These are phyloP conservation scores for Penicillium sp. DNA, from an alignment of 2,329 filamentous ascomycete species.

Conservation along the genomic window DNA sequence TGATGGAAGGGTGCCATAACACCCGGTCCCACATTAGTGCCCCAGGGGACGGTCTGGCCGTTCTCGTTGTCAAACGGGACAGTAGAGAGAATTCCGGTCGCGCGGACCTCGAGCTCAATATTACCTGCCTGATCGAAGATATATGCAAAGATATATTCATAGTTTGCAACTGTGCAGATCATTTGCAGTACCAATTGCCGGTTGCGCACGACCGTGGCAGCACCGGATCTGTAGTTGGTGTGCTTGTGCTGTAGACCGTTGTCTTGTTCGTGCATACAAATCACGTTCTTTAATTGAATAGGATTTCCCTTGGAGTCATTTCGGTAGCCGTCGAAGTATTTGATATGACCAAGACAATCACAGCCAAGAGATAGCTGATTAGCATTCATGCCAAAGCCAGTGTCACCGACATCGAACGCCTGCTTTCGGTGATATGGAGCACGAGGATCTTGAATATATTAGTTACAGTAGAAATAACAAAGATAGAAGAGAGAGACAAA, in stretches of 20 bases:
- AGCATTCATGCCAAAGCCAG: conserved; percentile 67
- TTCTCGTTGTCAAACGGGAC: conserved; percentile 66
- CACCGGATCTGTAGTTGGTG: conserved; percentile 70
- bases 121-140: conserved; percentile 73
- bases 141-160: conserved; percentile 74
- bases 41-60: conserved; percentile 66
- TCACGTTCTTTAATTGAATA: conserved; percentile 65
- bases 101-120: conserved; percentile 68
- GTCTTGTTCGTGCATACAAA: conserved; percentile 74
- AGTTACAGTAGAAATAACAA: background rate
- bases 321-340: conserved; percentile 66
- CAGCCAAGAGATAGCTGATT: conserved; percentile 73
- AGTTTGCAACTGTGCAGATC: conserved; percentile 74
- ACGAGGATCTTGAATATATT: conserved; percentile 64
- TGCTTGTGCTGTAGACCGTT: conserved; percentile 72
- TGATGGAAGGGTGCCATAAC: conserved; percentile 74
- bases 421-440: conserved; percentile 71
- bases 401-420: conserved; percentile 72
- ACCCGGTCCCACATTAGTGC: conserved; percentile 70
- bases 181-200: conserved; percentile 70
- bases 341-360: conserved; percentile 71
- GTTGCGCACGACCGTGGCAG: conserved; percentile 66
- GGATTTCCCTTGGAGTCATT: conserved; percentile 64
- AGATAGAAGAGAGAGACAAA: conserved; percentile 16
- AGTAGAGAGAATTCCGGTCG: conserved; percentile 70